These are phyloP conservation scores for Aspergillus fijiensis DNA, from an alignment of 2,329 filamentous ascomycete species.

Conservation along the genomic window DNA sequence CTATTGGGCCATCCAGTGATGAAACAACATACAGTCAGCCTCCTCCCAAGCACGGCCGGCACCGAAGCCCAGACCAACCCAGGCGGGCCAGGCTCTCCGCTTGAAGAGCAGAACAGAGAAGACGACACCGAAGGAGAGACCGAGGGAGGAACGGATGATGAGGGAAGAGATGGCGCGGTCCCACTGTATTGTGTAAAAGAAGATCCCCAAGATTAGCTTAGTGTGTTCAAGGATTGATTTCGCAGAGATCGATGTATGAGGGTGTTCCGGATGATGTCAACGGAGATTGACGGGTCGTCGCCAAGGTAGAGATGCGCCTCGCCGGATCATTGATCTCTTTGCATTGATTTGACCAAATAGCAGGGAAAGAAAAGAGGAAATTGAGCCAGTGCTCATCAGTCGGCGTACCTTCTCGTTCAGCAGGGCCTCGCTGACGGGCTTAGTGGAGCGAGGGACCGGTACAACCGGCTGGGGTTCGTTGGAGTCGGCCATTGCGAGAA, in stretches of 20 bases:
- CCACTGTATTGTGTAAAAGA: slow-evolving; percentile 63
- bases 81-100: slow-evolving; percentile 96
- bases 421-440: slow-evolving; percentile 93
- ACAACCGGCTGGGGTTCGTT: slow-evolving; percentile 60
- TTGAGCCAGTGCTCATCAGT: background rate
- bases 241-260: background rate
- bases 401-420: slow-evolving; percentile 91
- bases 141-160: slow-evolving; percentile 93
- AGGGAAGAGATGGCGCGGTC: slow-evolving; percentile 97
- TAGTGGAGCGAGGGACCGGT: slow-evolving; percentile 67
- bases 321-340: background rate
- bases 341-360: background rate
- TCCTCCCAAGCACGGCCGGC: slow-evolving; percentile 97
- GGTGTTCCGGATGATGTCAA: background rate
- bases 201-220: slow-evolving; percentile 18
- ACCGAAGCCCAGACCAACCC: slow-evolving; percentile 89
- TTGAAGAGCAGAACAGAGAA: slow-evolving; percentile 99
- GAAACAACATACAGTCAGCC: slow-evolving; percentile 72
- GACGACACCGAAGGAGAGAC: slow-evolving; percentile 94
- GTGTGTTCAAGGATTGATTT: background rate
- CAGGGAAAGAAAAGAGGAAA: background rate
- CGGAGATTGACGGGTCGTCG: background rate
- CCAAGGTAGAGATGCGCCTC: background rate
- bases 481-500: slow-evolving; percentile 56
- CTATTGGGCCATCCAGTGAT: background rate